These are phyloP conservation scores for Termitomyces sp. DNA, from an alignment of 768 basidiomycete species.

Conservation along the genomic window DNA sequence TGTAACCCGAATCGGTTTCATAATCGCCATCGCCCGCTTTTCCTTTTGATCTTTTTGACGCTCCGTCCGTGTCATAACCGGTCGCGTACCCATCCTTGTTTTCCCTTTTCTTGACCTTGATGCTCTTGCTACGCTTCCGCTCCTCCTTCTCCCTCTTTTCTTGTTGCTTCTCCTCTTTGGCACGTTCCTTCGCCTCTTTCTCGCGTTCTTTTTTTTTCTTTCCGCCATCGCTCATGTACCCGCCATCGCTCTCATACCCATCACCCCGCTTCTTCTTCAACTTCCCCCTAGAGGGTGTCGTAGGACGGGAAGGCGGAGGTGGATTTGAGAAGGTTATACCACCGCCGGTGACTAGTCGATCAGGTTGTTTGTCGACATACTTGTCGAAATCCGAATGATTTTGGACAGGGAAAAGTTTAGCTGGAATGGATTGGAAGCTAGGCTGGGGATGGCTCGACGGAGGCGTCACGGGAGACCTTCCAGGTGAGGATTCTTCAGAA, in stretches of 20 bases:
- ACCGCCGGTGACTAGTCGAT: not conserved
- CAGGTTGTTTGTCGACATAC: slow-evolving; percentile 1
- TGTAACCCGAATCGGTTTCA: slow-evolving; percentile 33
- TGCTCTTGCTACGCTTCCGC: slow-evolving; percentile 29
- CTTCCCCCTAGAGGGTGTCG: slow-evolving; percentile 22
- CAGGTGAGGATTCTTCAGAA: slow-evolving; percentile 28
- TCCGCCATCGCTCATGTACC: slow-evolving; percentile 41
- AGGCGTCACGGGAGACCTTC: slow-evolving; percentile 15
- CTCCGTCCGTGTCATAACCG: slow-evolving; percentile 25
- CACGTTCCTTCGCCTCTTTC: slow-evolving; percentile 17
- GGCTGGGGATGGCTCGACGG: slow-evolving; percentile 9
- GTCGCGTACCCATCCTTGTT: slow-evolving; percentile 12
- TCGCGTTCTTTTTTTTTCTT: slow-evolving; percentile 27
- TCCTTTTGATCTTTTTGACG: slow-evolving; percentile 20
- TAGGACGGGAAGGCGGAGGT: slow-evolving; percentile 20
- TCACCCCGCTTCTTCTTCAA: slow-evolving; percentile 38
- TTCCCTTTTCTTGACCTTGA: slow-evolving; percentile 16
- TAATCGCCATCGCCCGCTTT: slow-evolving; percentile 26
- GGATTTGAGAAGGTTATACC: slow-evolving; percentile 18
- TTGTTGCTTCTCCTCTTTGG: slow-evolving; percentile 20
- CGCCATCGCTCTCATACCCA: slow-evolving; percentile 51
- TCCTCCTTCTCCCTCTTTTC: slow-evolving; percentile 24
- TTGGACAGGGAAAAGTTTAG: slow-evolving; percentile 10
- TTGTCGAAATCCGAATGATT: slow-evolving; percentile 2
- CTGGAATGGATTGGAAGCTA: slow-evolving; percentile 6